Evolutionary conservation across 2,329 filamentous ascomycete genomes (phyloP).

Genomic region (Diaporthe vaccinii): DNA sequence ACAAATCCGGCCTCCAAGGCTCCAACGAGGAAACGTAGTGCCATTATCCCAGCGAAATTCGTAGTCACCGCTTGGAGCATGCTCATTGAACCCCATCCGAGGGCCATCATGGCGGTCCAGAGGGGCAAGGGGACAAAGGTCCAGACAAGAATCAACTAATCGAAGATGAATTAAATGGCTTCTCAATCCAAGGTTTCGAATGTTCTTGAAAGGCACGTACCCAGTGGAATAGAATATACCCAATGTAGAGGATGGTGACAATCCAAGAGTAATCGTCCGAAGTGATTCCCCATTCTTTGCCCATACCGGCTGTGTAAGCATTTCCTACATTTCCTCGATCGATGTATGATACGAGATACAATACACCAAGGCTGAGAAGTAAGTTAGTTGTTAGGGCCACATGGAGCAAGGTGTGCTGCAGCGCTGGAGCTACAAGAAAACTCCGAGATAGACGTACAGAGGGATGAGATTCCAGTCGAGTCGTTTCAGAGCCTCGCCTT

Average conservation of each 20-base stretch:
- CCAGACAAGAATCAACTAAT: not conserved
- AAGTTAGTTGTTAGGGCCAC: not conserved
- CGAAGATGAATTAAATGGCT: not conserved
- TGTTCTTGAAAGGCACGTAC: not conserved
- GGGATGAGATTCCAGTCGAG: not conserved
- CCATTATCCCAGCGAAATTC: not conserved
- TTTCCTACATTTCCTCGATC: not conserved
- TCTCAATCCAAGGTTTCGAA: too few relatives aligned
- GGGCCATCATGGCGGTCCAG: not conserved
- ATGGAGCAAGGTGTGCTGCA: not conserved
- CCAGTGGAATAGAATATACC: slow-evolving; percentile 1
- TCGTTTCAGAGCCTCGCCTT: not conserved
- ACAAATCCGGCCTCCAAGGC: not conserved
- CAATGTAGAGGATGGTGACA: not conserved
- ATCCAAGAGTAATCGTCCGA: slow-evolving; percentile 1
- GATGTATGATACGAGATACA: not conserved
- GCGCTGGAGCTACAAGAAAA: not conserved
- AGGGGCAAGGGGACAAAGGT: not conserved
- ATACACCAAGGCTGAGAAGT: not conserved
- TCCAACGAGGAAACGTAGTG: not conserved
- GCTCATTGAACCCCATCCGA: slow-evolving; percentile 1
- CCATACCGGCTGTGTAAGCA: not conserved
- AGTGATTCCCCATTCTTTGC: not conserved
- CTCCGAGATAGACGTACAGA: not conserved
- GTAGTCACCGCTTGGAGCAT: not conserved